Evolutionary conservation across 805 yeast genomes (phyloP).

Genomic region (Blastobotrys peoriensis): DNA sequence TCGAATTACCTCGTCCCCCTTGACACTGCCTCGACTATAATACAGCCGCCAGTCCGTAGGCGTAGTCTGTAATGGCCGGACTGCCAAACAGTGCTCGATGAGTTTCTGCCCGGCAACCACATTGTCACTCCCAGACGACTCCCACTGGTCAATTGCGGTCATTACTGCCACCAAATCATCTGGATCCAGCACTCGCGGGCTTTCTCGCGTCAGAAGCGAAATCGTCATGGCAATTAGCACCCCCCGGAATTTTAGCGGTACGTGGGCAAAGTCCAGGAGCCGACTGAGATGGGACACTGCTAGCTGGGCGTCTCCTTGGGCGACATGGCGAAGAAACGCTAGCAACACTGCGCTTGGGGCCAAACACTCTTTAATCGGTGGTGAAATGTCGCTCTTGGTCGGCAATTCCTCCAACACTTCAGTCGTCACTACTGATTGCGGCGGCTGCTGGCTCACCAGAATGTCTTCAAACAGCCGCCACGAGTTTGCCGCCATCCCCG

Average conservation of each 20-base stretch:
- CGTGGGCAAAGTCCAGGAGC: constrained; percentile 24
- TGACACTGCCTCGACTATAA: constrained; percentile 3
- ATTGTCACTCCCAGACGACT: constrained; percentile 10
- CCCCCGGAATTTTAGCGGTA: constrained; percentile 22
- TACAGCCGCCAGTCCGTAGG: constrained; percentile 20
- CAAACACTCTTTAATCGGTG: constrained; percentile 24
- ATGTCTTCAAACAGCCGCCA: constrained; percentile 26
- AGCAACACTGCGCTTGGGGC: constrained; percentile 30
- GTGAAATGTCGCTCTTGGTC: constrained; percentile 9
- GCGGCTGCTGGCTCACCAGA: constrained; percentile 15
- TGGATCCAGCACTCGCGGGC: constrained; percentile 14
- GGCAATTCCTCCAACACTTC: constrained; percentile 2
- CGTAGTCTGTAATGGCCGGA: not conserved
- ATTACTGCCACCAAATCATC: constrained; percentile 16
- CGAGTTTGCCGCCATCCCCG: constrained; percentile 17
- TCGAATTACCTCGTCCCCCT: constrained; percentile 14
- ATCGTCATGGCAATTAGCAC: constrained; percentile 17
- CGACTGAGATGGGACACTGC: constrained; percentile 21
- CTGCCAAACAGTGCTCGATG: constrained; percentile 13
- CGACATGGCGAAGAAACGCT: constrained; percentile 11
- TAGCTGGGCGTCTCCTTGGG: constrained; percentile 8
- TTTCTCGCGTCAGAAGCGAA: constrained; percentile 11
- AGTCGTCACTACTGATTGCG: constrained; percentile 8
- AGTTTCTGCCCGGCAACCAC: constrained; percentile 11
- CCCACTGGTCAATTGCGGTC: constrained; percentile 22